These are phyloP conservation scores for Ophiostoma montium DNA, from an alignment of 2,329 filamentous ascomycete species.

Conservation along the genomic window DNA sequence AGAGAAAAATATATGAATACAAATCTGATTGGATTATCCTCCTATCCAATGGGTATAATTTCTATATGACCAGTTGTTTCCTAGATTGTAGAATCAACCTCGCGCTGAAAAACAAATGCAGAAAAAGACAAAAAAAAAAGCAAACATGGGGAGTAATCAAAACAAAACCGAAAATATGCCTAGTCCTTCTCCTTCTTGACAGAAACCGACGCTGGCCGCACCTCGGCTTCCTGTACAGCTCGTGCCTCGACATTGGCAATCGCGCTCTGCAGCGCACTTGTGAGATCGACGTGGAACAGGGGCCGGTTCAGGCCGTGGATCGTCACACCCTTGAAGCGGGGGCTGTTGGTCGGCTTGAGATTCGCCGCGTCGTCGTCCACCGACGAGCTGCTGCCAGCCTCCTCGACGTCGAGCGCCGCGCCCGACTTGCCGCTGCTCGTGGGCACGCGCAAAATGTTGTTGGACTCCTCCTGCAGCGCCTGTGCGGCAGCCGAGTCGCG, in stretches of 20 bases:
- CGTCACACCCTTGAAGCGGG: conserved; percentile 30
- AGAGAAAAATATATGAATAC: too few species aligned
- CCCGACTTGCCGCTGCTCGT: conserved; percentile 9
- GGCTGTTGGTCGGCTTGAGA: conserved; percentile 5
- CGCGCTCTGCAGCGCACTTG: conserved; percentile 75
- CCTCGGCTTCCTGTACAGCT: conserved; percentile 18
- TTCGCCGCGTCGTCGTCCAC: conserved; percentile 24
- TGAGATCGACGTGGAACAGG: conserved; percentile 87
- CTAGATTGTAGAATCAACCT: too few species aligned
- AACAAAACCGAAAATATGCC: neutral
- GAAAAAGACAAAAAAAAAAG: neutral
- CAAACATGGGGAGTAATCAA: neutral
- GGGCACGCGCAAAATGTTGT: conserved; percentile 22
- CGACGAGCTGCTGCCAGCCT: conserved; percentile 12
- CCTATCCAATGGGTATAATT: too few species aligned
- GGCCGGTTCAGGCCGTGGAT: conserved; percentile 81
- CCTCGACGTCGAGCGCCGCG: conserved; percentile 14
- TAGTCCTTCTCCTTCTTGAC: conserved; percentile 2
- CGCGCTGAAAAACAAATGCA: too few species aligned
- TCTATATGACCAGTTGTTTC: too few species aligned
- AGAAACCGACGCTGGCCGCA: conserved; percentile 3
- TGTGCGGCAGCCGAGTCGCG: conserved; percentile 51
- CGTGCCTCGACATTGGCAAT: conserved; percentile 60
- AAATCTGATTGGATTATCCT: too few species aligned
- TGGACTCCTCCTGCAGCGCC: conserved; percentile 51